Evolutionary conservation across 148 eudicot genomes (phyloP).

Genomic region (Persicaria tinctoria): DNA sequence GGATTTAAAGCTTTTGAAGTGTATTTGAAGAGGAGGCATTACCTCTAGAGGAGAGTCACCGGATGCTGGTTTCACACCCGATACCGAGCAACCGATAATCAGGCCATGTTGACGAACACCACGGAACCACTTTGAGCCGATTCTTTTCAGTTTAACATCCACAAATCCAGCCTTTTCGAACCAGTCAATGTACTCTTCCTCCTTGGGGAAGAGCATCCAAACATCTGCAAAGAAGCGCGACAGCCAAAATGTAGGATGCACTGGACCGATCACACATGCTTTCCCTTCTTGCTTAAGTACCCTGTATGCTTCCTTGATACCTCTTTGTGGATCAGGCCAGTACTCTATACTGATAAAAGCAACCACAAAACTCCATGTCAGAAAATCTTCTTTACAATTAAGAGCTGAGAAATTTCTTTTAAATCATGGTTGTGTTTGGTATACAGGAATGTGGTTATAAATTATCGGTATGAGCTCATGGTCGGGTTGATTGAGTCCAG

Average conservation of each 20-base stretch:
- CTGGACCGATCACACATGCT: constrained; percentile 89
- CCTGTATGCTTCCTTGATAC: constrained; percentile 94
- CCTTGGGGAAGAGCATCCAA: constrained; percentile 97
- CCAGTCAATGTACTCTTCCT: constrained; percentile 92
- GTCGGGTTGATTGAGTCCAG: too few species aligned
- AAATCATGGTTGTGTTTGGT: not conserved
- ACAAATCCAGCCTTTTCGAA: constrained; percentile 77
- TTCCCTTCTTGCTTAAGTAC: constrained; percentile 84
- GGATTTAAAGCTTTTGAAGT: not conserved
- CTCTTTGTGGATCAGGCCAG: constrained; percentile 98
- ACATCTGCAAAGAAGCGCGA: constrained; percentile 89
- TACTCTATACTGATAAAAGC: constrained; percentile 61
- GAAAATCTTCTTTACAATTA: not conserved
- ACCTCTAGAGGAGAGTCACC: constrained; percentile 39
- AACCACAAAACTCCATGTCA: not conserved
- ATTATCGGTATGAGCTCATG: too few species aligned
- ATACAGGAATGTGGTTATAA: too few species aligned
- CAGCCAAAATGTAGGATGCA: constrained; percentile 79
- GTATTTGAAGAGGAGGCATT: not conserved
- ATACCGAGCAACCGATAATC: constrained; percentile 88
- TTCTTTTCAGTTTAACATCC: constrained; percentile 76
- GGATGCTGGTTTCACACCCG: constrained; percentile 17
- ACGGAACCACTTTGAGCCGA: constrained; percentile 91
- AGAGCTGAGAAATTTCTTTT: not conserved
- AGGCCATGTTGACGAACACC: constrained; percentile 95